phyloP scores from a whole-genome alignment of 108 stramenopile genomes.

The Cyclostephanos tholiformis region DNA sequence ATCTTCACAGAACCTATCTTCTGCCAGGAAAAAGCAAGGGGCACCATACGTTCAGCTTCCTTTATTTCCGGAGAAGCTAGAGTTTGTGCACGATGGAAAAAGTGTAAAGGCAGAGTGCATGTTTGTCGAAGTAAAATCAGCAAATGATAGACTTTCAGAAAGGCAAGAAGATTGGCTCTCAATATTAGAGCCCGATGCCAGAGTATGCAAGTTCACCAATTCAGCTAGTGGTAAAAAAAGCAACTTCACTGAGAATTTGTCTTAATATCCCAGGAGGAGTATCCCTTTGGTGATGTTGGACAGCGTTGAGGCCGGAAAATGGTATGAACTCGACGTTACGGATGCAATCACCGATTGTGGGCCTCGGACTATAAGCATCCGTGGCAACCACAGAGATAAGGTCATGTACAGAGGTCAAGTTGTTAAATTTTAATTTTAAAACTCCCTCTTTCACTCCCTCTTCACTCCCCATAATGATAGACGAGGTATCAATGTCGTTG shows the following conservation, averaged over 20 bases:
- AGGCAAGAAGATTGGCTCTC: constrained; percentile 90
- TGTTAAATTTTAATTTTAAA: no score
- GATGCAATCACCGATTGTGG: constrained; percentile 39
- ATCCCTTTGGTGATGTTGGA: constrained; percentile 20
- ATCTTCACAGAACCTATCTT: constrained; percentile 21
- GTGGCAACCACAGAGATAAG: constrained; percentile 30
- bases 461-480: no score
- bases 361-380: constrained; percentile 37
- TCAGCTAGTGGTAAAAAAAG: background rate
- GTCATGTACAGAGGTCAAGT: constrained; percentile 45
- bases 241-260: background rate
- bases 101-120: constrained; percentile 63
- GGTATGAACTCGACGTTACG: constrained; percentile 42
- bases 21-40: constrained; percentile 6
- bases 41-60: constrained; percentile 4
- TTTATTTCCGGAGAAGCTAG: constrained; percentile 53
- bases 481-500: no score
- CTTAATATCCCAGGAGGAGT: no score
- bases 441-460: no score
- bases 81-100: constrained; percentile 47
- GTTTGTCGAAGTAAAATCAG: constrained; percentile 85
- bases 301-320: constrained; percentile 22
- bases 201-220: constrained; percentile 79
- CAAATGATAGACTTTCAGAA: constrained; percentile 76
- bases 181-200: constrained; percentile 66